Conservation (phyloP, 768 basidiomycete genomes). For the Suillus fuscotomentosus region DNA sequence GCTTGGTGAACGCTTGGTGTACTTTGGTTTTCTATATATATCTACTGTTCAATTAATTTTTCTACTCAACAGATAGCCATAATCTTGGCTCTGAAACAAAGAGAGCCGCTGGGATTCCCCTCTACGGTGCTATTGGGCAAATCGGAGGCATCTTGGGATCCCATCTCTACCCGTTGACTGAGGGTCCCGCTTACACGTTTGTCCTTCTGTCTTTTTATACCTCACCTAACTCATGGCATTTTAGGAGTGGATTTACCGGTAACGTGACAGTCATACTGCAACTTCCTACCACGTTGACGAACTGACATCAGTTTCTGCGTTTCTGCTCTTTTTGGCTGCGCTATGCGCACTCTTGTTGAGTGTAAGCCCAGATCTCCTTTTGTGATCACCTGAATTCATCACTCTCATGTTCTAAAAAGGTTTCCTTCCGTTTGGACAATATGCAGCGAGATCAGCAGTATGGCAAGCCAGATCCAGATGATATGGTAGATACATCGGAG, state of each 20-base stretch:
- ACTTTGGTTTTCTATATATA: background rate
- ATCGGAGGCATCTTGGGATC: slow-evolving; percentile 40
- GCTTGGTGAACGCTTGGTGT: slow-evolving; percentile 50
- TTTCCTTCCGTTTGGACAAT: background rate
- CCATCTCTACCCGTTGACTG: slow-evolving; percentile 40
- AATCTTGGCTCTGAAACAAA: slow-evolving; percentile 48
- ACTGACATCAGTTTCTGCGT: background rate
- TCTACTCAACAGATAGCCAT: slow-evolving; percentile 33
- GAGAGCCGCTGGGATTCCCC: slow-evolving; percentile 39
- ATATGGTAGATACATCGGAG: slow-evolving; percentile 58
- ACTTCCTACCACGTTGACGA: background rate
- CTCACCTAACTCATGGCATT: background rate
- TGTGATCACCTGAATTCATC: background rate
- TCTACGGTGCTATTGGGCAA: slow-evolving; percentile 43
- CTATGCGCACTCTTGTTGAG: slow-evolving; percentile 2
- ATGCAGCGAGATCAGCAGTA: slow-evolving; percentile 49
- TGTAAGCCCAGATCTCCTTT: background rate
- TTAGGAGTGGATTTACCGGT: background rate
- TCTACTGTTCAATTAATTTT: background rate
- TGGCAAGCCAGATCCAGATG: slow-evolving; percentile 47
- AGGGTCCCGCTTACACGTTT: slow-evolving; percentile 39
- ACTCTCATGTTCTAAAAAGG: background rate
- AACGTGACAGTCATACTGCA: background rate
- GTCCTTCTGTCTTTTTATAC: background rate
- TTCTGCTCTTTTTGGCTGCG: background rate